Percentiles rank a stretch among this genome's conserved stretches.
Conservation (phyloP, 2,329 filamentous ascomycete species). For the Diaporthe sp. region DNA sequence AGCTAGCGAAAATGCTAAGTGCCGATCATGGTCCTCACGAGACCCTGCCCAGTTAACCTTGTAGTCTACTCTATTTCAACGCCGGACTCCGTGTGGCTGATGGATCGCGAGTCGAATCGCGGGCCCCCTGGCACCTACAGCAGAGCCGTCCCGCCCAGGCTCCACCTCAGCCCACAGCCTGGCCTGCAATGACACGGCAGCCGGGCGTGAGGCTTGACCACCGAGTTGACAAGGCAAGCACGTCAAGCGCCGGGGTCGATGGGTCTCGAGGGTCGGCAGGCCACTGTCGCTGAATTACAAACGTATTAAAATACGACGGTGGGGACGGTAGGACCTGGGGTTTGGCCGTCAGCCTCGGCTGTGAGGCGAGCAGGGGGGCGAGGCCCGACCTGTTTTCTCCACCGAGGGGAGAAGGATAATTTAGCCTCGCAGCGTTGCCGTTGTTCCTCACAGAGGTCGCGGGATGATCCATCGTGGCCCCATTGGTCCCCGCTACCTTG, state of each 20-base stretch:
- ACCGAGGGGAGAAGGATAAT: slow-evolving; percentile 28
- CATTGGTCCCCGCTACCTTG: slow-evolving; percentile 21
- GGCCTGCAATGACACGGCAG: slow-evolving; percentile 24
- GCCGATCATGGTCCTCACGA: slow-evolving; percentile 39
- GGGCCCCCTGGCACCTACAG: slow-evolving; percentile 23
- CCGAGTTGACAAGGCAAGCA: slow-evolving; percentile 24
- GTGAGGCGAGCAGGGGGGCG: slow-evolving; percentile 30
- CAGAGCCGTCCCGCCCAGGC: slow-evolving; percentile 30
- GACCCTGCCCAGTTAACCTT: slow-evolving; percentile 35
- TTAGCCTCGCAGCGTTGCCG: slow-evolving; percentile 32
- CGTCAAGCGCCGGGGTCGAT: slow-evolving; percentile 26
- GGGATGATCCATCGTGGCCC: slow-evolving; percentile 30
- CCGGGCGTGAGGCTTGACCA: slow-evolving; percentile 5
- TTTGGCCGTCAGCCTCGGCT: slow-evolving; percentile 34
- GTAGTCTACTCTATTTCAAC: slow-evolving; percentile 35
- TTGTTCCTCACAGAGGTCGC: slow-evolving; percentile 31
- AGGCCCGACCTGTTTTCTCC: slow-evolving; percentile 28
- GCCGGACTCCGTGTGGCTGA: slow-evolving; percentile 32
- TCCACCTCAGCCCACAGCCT: slow-evolving; percentile 35
- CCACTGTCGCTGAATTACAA: slow-evolving; percentile 27
- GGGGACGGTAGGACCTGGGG: slow-evolving; percentile 25
- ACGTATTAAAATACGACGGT: slow-evolving; percentile 23
- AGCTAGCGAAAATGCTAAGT: slow-evolving; percentile 39
- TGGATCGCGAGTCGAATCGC: slow-evolving; percentile 29
- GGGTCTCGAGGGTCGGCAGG: slow-evolving; percentile 18